Evolutionary conservation across 2,329 filamentous ascomycete species (phyloP), one percentile per base, ranked within the genome.

Genomic region (Fusarium sp.): DNA sequence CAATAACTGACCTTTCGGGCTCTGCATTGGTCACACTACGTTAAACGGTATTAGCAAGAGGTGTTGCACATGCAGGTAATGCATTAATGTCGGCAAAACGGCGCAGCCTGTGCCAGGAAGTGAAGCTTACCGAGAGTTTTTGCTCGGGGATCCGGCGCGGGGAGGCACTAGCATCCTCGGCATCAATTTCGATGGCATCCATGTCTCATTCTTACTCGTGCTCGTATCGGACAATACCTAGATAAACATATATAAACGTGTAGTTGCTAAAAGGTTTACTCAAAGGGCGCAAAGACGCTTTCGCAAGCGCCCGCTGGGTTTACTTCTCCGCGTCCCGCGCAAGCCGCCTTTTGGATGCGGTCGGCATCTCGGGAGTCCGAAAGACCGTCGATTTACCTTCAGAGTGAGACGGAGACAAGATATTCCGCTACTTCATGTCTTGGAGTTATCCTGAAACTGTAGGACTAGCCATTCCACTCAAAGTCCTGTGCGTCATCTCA

Each of bases 61-160:
- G 1, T 30, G 5, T 30, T 30, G 54, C 15, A 62, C 62, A 4
- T 62, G 17, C 5, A 62, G 26, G 11, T 47, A 62, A 4, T 62
- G 32, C 35, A 30, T 30, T 30, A 30, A 11, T 48, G 9, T 22
- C 6, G 7, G 5, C 22, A 1, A 14, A 14, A 15, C 30, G 1
- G 7, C 9, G 13, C n/a, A 35, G 10, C 10, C n/a, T 43, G 7
- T 0, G 30, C 28, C 20, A 20, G 35, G 7, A 37, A 24, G 17
- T 6, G 4, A 2, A 1, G 24, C 57, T 44, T 10, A 62, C 57
- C 4, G 28, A 17, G 59, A 62, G 48, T 17, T 43, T 62, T 6
- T 62, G 59, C 5, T 62, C 59, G 2, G 59, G 56, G 5, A 62
- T 41, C 1, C 48, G 57, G 22, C 35, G 57, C 20, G 35, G 26